These are phyloP conservation scores for Metschnikowia santaceciliae DNA, from an alignment of 805 yeast genomes.

Conservation along the genomic window DNA sequence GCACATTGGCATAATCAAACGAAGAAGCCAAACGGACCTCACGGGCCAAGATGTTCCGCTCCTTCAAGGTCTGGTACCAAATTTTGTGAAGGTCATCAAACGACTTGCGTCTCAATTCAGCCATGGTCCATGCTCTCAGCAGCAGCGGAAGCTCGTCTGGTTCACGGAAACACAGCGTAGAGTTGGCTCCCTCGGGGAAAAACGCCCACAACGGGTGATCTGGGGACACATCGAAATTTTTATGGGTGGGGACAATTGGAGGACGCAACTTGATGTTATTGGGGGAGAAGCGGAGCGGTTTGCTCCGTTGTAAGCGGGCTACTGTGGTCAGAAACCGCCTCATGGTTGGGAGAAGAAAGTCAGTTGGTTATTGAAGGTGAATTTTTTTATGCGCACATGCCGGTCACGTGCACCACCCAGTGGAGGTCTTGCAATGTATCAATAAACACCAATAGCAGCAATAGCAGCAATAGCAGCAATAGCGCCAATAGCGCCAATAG, in stretches of 20 bases:
- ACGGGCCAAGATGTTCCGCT: slow-evolving; percentile 73
- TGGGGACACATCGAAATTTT: slow-evolving; percentile 66
- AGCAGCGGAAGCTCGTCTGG: slow-evolving; percentile 47
- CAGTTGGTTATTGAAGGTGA: not conserved
- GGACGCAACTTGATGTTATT: slow-evolving; percentile 56
- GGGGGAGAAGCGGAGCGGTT: slow-evolving; percentile 20
- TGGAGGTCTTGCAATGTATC: too few relatives aligned
- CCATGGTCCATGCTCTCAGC: slow-evolving; percentile 81
- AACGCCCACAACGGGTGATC: slow-evolving; percentile 97
- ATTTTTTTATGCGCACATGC: not conserved
- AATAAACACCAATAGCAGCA: too few relatives aligned
- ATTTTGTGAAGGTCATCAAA: slow-evolving; percentile 88
- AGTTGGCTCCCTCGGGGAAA: slow-evolving; percentile 52
- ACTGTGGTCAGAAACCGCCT: slow-evolving; percentile 10
- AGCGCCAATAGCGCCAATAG: too few relatives aligned
- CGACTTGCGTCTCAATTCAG: slow-evolving; percentile 85
- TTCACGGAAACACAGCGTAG: slow-evolving; percentile 53
- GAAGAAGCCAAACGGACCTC: slow-evolving; percentile 59
- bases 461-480: too few relatives aligned
- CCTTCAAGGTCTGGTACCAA: slow-evolving; percentile 85
- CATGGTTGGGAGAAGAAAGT: not conserved
- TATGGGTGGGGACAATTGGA: slow-evolving; percentile 81
- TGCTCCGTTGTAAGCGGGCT: slow-evolving; percentile 12
- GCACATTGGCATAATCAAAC: slow-evolving; percentile 24
- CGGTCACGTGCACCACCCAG: not conserved